phyloP scores from a whole-genome alignment of 306 rosid genomes.

The Castanospermum australe region DNA sequence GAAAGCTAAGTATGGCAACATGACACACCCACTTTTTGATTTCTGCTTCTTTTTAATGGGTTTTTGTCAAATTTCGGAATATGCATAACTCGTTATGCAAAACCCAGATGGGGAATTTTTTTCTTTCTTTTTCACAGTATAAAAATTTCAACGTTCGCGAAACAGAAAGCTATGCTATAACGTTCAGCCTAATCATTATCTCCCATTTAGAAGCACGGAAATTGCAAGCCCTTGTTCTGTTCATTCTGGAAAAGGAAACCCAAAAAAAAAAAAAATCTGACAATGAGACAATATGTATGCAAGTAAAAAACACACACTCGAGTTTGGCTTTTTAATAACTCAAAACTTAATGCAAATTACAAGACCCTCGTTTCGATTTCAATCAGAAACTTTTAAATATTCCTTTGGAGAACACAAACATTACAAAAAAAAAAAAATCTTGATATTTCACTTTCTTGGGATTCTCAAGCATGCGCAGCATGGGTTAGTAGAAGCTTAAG shows the following conservation, averaged over 20 bases:
- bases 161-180: background rate
- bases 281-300: background rate
- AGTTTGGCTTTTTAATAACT: background rate
- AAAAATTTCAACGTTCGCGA: background rate
- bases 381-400: background rate
- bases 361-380: background rate
- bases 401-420: slow-evolving; percentile 18
- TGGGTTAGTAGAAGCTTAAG: slow-evolving; percentile 36
- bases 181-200: background rate
- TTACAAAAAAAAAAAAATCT: background rate
- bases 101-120: background rate
- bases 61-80: background rate
- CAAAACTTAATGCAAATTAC: background rate
- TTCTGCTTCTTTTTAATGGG: background rate
- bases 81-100: background rate
- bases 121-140: background rate
- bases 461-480: slow-evolving; percentile 57
- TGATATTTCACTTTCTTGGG: slow-evolving; percentile 56
- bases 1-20: background rate
- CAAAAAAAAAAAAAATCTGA: no score
- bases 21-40: background rate
- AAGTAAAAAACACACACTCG: background rate
- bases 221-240: background rate
- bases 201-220: background rate
- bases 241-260: background rate